phyloP scores from a whole-genome alignment of 1,139 yeast genomes.

The Magnusiomyces paraingens region DNA sequence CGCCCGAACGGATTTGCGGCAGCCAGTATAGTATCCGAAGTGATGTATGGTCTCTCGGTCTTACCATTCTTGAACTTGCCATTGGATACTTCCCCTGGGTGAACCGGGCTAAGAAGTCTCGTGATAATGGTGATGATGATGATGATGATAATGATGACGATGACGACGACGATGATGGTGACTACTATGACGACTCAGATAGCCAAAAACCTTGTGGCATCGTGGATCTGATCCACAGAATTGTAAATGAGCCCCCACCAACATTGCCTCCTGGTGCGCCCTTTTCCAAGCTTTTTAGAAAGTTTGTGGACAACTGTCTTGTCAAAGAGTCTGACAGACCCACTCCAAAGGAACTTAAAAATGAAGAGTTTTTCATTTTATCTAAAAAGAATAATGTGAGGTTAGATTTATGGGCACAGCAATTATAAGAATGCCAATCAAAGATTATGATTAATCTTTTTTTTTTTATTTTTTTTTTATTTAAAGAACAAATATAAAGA shows the following conservation, averaged over 20 bases:
- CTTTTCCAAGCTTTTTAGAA: constrained; percentile 44
- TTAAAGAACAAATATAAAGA: no score
- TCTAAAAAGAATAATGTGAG: constrained; percentile 41
- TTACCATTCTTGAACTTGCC: constrained; percentile 82
- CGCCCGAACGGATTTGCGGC: constrained; percentile 96
- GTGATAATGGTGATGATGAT: neutral
- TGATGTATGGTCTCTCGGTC: constrained; percentile 94
- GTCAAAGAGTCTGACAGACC: constrained; percentile 60
- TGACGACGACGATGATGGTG: neutral
- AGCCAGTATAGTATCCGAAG: constrained; percentile 87
- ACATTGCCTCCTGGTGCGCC: constrained; percentile 42
- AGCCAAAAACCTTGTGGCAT: constrained; percentile 71
- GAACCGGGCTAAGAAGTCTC: constrained; percentile 17
- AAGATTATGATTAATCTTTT: no score
- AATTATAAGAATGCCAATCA: constrained; percentile 11
- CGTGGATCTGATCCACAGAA: constrained; percentile 79
- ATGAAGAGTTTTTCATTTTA: constrained; percentile 41
- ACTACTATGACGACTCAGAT: constrained; percentile 9
- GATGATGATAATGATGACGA: neutral
- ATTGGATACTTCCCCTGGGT: constrained; percentile 67
- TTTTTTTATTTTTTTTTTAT: no score
- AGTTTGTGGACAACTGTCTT: constrained; percentile 64
- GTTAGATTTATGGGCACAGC: constrained; percentile 46
- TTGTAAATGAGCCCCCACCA: constrained; percentile 92
- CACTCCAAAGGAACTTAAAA: constrained; percentile 53